These are phyloP conservation scores for Kwoniella mangroviensis DNA, from an alignment of 768 basidiomycete species.

Conservation along the genomic window DNA sequence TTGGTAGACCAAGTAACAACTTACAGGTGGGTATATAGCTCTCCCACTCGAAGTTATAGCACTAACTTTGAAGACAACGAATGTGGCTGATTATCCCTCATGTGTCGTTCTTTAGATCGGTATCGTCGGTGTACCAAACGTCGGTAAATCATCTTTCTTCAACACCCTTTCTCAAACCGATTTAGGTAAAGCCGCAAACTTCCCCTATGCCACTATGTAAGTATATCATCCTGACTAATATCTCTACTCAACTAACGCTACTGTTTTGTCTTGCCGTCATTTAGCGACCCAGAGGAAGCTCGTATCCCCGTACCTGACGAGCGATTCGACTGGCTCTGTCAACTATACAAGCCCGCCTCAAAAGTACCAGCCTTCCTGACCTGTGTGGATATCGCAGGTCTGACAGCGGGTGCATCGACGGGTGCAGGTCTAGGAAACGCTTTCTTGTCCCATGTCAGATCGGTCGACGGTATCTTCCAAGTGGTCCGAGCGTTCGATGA, in stretches of 20 bases:
- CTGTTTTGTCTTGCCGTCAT: neutral
- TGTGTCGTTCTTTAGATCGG: slow-evolving; percentile 71
- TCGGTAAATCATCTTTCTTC: slow-evolving; percentile 87
- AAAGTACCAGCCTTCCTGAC: slow-evolving; percentile 93
- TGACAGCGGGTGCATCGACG: slow-evolving; percentile 97
- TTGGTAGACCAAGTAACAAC: slow-evolving; percentile 94
- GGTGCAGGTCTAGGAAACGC: slow-evolving; percentile 97
- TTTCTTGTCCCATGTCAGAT: slow-evolving; percentile 95
- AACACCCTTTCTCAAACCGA: slow-evolving; percentile 83
- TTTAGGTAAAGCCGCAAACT: slow-evolving; percentile 94
- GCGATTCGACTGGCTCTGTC: slow-evolving; percentile 93
- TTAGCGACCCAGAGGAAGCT: slow-evolving; percentile 83
- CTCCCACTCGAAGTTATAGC: neutral
- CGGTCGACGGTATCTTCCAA: slow-evolving; percentile 99
- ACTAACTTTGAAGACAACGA: neutral
- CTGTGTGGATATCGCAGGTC: slow-evolving; percentile 97
- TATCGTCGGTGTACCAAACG: slow-evolving; percentile 84
- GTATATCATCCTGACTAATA: no score
- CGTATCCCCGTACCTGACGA: slow-evolving; percentile 93
- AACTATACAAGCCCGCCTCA: slow-evolving; percentile 83
- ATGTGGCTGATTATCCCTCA: neutral
- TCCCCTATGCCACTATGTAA: slow-evolving; percentile 71
- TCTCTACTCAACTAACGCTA: neutral
- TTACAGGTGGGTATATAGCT: slow-evolving; percentile 60
- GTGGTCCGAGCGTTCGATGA: slow-evolving; percentile 98